phyloP scores from a whole-genome alignment of 371 early-diverging fungal species.

The Haplosporangium sp. region DNA sequence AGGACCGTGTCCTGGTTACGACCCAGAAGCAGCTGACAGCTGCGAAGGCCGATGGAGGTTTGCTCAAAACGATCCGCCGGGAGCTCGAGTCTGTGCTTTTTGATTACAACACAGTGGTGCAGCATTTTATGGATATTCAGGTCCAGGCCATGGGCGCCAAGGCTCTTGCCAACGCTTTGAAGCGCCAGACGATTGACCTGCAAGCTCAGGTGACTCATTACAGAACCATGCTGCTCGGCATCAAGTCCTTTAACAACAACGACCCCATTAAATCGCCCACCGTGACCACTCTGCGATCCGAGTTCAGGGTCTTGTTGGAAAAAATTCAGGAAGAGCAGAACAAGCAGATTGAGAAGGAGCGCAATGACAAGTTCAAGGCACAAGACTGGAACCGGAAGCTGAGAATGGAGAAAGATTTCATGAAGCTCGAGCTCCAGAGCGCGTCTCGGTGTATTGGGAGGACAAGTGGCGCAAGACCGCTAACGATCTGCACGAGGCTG shows the following conservation, averaged over 20 bases:
- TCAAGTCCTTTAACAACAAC: constrained; percentile 55
- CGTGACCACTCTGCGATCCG: constrained; percentile 44
- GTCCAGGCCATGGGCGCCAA: constrained; percentile 52
- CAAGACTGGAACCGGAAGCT: constrained; percentile 55
- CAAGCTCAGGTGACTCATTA: constrained; percentile 43
- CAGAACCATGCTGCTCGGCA: constrained; percentile 50
- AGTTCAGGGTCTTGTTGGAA: constrained; percentile 47
- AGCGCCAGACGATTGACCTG: constrained; percentile 50
- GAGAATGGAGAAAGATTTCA: constrained; percentile 55
- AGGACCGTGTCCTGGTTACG: constrained; percentile 46
- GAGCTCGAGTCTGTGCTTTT: constrained; percentile 53
- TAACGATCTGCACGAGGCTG: constrained; percentile 50
- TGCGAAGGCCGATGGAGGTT: constrained; percentile 48
- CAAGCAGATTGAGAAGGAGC: constrained; percentile 43
- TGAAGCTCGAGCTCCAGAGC: constrained; percentile 54
- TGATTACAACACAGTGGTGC: constrained; percentile 55
- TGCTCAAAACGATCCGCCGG: constrained; percentile 52
- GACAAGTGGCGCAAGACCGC: constrained; percentile 53
- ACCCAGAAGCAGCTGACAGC: constrained; percentile 51
- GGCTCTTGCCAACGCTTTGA: constrained; percentile 42
- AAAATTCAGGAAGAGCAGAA: constrained; percentile 54
- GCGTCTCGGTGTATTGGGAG: constrained; percentile 54
- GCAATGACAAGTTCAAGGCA: constrained; percentile 43
- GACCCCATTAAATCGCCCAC: constrained; percentile 53
- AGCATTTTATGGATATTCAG: constrained; percentile 54